These are phyloP conservation scores for Fraxinus albicans DNA, from an alignment of 305 asterid genomes.

Conservation along the genomic window DNA sequence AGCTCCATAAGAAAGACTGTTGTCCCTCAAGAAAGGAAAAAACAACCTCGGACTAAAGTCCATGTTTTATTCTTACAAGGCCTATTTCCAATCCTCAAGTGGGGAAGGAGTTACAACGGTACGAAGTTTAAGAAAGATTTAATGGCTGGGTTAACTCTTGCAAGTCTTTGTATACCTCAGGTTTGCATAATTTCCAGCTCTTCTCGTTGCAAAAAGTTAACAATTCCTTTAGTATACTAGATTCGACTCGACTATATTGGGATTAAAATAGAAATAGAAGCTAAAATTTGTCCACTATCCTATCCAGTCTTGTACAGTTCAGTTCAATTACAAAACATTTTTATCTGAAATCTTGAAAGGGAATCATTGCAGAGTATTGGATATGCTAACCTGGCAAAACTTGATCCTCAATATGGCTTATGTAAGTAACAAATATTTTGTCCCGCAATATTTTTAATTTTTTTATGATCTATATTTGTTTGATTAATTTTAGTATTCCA, in stretches of 20 bases:
- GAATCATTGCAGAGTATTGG: constrained; percentile 31
- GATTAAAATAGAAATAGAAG: not conserved
- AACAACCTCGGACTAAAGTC: constrained; percentile 5
- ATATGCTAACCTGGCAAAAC: constrained; percentile 38
- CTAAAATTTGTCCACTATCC: not conserved
- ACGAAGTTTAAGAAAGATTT: constrained; percentile 66
- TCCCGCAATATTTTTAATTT: not conserved
- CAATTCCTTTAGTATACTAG: too few relatives aligned
- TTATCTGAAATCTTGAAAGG: not conserved
- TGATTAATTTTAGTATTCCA: constrained; percentile 13
- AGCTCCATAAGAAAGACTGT: constrained; percentile 34
- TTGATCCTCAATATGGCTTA: constrained; percentile 33
- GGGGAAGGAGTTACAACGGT: constrained; percentile 63
- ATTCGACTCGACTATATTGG: too few relatives aligned
- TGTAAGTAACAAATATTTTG: constrained; percentile 23
- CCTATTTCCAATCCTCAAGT: constrained; percentile 60
- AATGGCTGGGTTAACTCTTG: constrained; percentile 83
- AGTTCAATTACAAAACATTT: not conserved
- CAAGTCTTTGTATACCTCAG: constrained; percentile 91
- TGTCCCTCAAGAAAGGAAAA: constrained; percentile 27
- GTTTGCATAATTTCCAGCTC: constrained; percentile 24
- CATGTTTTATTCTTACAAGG: constrained; percentile 32
- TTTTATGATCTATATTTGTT: not conserved
- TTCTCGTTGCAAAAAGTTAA: not conserved
- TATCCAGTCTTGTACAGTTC: not conserved